Base-by-base conservation (phyloP, 352 stramenopile genomes). In the Phytophthora sojae region DNA sequence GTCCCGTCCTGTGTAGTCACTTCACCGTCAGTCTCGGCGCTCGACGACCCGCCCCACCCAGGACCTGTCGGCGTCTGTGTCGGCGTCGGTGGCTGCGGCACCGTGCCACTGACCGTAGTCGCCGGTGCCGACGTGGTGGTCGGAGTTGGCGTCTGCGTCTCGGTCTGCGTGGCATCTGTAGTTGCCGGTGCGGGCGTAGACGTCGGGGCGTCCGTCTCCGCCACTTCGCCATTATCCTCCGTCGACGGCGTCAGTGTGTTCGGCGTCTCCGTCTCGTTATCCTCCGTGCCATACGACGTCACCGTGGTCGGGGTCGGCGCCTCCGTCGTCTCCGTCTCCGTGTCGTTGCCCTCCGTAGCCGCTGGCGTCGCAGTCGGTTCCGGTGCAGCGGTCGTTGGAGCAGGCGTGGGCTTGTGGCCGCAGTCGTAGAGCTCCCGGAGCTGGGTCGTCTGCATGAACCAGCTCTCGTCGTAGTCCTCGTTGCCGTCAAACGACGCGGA, bases 401-500 rank as follows among this genome's bases (percentile, higher is more conserved):
- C 71, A 3, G 76, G 73, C 5, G 73, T 81, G 35, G 76, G 69
- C 42, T 25, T 63, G 1, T 68, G 55, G 0, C 64, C 64, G 30
- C 75, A 82, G 49, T 73, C 61, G 49, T 75, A 69, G 25, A 82
- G 35, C 49, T 71, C 61, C 1, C 67, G 57, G 30, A 82, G 44
- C 44, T 74, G 19, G 11, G 71, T 77, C 12, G 52, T 77, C 56
- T 77, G 55, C 49, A 52, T 59, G 39, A 80, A 82, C 71, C 72
- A 82, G 56, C 57, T 80, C 71, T 75, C 63, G 17, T 75, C 57
- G 21, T 77, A 75, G 44, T 76, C 50, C 23, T 73, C 62, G 6
- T 78, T 71, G 6, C 62, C 61, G 39, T 74, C 67, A 47, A 69
- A 71, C 0, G 61, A 76, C 5, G 52, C 58, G 17, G 64, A 71